Percentiles rank a stretch among this genome's conserved stretches.
Evolutionary conservation across 2,329 filamentous ascomycete species (phyloP).

Genomic region (Cryphonectria nitschkei): DNA sequence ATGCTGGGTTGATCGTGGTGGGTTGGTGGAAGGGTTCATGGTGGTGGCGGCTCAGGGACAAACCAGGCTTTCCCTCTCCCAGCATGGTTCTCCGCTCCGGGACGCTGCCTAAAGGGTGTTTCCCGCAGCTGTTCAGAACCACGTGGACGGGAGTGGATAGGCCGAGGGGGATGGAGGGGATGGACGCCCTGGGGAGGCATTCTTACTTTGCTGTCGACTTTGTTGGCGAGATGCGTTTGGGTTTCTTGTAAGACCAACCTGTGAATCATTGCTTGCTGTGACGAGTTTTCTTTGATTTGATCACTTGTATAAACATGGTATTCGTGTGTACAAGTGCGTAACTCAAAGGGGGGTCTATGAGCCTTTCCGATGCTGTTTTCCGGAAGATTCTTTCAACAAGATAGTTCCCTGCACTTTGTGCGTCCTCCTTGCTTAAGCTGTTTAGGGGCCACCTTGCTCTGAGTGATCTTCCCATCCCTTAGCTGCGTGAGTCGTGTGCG

Average conservation of each 20-base stretch:
- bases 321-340: too few relatives aligned
- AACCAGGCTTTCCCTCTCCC: background rate
- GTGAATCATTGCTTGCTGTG: background rate
- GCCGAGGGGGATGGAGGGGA: background rate
- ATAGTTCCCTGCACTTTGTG: background rate
- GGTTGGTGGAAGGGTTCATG: background rate
- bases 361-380: background rate
- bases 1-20: background rate
- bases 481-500: background rate
- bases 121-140: background rate
- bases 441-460: background rate
- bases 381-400: background rate
- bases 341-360: background rate
- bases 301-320: too few relatives aligned
- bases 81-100: background rate
- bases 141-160: background rate
- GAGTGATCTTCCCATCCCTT: background rate
- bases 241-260: background rate
- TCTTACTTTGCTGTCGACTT: background rate
- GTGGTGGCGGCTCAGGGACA: background rate
- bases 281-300: background rate
- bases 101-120: background rate
- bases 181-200: background rate
- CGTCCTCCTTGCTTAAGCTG: background rate
- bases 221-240: background rate